Evolutionary conservation across 495 filamentous ascomycete species (phyloP), one percentile per base, ranked within the genome.

Genomic region (Neurospora tetraspora): DNA sequence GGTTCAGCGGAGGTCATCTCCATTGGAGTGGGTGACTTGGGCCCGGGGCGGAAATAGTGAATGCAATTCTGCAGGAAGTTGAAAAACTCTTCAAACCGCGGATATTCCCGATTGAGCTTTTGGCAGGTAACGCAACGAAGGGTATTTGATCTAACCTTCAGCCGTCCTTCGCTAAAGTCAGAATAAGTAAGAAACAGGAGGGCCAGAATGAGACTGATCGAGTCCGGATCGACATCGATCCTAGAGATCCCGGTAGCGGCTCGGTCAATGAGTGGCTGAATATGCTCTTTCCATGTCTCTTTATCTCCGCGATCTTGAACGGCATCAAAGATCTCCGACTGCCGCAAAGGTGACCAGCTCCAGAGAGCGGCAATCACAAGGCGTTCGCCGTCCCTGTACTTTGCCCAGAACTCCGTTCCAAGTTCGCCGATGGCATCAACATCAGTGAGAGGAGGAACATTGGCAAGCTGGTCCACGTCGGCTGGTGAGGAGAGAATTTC

Each of bases 141-240:
- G 1, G 40, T 70, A 14, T 12, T 18, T 11, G 27, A 61, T 14
- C 23, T 31, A 4, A 12, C 27, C 4, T 71, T 5, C 9, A 75
- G 11, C 5, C 76, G 71, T 42, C 10, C 42, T 3, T 70, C 61
- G 6, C 45, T 72, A n/a, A 69, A 45, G 34, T 39, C 73, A 12
- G 72, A 69, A 72, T 72, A 82, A 6, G 61, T 70, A 23, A 79
- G 75, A 23, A 82, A 82, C 1, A 81, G 71, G 16, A 71, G 71
- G 8, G 69, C 45, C 3, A 81, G 23, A 23, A 18, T 16, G 37
- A 77, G 69, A 8, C 68, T 45, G 18, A 70, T 65, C 20, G 71
- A 69, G 31, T 53, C 72, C 4, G 36, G n/a, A 5, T 71, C 27
- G 18, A 70, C n/a, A 27, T 45, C 45, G 36, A 37, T 69, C 34